Evolutionary conservation across 805 yeast species (phyloP).

Genomic region (Teunomyces panamensis): DNA sequence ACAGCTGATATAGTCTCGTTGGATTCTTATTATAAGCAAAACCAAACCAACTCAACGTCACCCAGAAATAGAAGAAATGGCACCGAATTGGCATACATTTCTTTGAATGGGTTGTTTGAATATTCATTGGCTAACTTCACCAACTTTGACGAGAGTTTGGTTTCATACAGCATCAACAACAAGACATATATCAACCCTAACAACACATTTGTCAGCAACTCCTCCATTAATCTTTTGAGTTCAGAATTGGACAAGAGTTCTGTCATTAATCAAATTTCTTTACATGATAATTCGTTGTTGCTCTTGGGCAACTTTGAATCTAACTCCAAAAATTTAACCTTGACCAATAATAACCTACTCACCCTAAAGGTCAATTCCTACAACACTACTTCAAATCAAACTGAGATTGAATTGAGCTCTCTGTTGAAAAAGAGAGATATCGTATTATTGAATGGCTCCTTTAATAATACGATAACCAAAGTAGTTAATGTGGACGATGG

Average conservation of each 20-base stretch:
- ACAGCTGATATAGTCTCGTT: conserved; percentile 47
- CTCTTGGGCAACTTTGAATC: conserved; percentile 48
- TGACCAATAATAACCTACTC: conserved; percentile 27
- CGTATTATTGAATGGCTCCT: conserved; percentile 25
- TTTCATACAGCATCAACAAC: conserved; percentile 17
- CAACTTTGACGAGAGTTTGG: conserved; percentile 26
- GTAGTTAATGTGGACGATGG: conserved; percentile 20
- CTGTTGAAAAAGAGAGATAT: conserved; percentile 15
- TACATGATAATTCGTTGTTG: conserved; percentile 33
- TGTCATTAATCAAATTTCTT: conserved; percentile 27
- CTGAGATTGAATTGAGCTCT: conserved; percentile 14
- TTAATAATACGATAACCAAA: conserved; percentile 27
- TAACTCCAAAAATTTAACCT: conserved; percentile 24
- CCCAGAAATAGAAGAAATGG: conserved; percentile 5
- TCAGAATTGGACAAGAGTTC: conserved; percentile 29
- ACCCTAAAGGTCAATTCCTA: conserved; percentile 25
- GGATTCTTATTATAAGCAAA: conserved; percentile 35
- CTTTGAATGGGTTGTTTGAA: conserved; percentile 79
- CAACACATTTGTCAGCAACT: conserved; percentile 40
- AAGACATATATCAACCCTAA: conserved; percentile 24
- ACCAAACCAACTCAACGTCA: conserved; percentile 25
- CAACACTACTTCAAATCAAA: conserved; percentile 30
- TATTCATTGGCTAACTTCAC: conserved; percentile 69
- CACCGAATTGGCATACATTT: conserved; percentile 23
- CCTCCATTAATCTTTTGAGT: conserved; percentile 36